phyloP scores from a whole-genome alignment of 2,329 filamentous ascomycete species.

The Aspergillus japonicus region DNA sequence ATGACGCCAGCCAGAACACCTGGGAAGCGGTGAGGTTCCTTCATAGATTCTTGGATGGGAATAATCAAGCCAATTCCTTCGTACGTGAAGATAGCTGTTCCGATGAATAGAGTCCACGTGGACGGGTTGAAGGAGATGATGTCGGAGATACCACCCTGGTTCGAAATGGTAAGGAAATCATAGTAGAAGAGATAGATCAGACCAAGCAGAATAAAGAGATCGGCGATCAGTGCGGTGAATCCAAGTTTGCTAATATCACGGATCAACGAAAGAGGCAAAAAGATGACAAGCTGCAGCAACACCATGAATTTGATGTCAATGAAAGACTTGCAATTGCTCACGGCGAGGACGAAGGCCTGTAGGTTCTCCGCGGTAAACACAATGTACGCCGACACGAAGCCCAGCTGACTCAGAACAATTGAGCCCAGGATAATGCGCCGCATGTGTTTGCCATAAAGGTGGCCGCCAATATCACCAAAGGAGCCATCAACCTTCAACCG shows the following conservation, averaged over 20 bases:
- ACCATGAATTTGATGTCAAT: slow-evolving; percentile 90
- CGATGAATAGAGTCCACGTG: slow-evolving; percentile 97
- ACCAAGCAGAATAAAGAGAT: slow-evolving; percentile 90
- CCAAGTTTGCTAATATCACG: slow-evolving; percentile 97
- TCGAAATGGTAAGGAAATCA: slow-evolving; percentile 78
- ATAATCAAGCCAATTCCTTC: slow-evolving; percentile 97
- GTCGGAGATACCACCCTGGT: slow-evolving; percentile 73
- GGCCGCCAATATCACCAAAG: slow-evolving; percentile 93
- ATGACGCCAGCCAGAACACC: slow-evolving; percentile 85
- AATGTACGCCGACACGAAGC: slow-evolving; percentile 92
- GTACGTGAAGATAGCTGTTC: slow-evolving; percentile 98
- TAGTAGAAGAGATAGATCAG: slow-evolving; percentile 95
- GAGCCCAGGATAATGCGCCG: slow-evolving; percentile 81
- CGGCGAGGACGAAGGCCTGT: slow-evolving; percentile 89
- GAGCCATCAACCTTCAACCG: slow-evolving; percentile 86
- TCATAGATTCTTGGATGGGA: slow-evolving; percentile 97
- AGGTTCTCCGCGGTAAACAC: slow-evolving; percentile 96
- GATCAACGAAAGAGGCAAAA: slow-evolving; percentile 88
- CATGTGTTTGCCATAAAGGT: slow-evolving; percentile 89
- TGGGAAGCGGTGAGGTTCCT: slow-evolving; percentile 84
- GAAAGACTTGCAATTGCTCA: slow-evolving; percentile 79
- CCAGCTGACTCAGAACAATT: slow-evolving; percentile 92
- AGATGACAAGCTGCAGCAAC: slow-evolving; percentile 90
- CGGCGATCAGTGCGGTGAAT: slow-evolving; percentile 88
- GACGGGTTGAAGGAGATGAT: slow-evolving; percentile 86